Evolutionary conservation across 2,329 filamentous ascomycete genomes (phyloP).

Genomic region (Sporothrix inflata): DNA sequence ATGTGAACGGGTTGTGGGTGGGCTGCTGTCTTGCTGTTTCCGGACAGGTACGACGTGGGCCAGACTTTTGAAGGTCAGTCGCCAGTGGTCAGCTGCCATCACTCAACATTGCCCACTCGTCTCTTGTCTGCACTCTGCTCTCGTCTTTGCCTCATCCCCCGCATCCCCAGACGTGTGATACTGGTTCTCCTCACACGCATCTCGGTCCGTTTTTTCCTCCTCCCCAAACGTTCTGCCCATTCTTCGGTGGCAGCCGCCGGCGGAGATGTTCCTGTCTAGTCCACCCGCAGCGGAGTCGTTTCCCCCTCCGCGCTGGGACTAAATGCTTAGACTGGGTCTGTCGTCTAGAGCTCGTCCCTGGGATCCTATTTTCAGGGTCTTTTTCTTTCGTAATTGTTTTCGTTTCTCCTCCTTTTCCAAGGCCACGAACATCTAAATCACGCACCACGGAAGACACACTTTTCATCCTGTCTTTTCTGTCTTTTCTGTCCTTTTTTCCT

Average conservation of each 20-base stretch:
- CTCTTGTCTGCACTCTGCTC: not conserved
- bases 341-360: not conserved
- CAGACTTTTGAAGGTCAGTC: too few species aligned
- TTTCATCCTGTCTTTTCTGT: not conserved
- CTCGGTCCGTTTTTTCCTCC: conserved; percentile 3
- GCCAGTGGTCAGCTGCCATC: not conserved
- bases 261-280: conserved; percentile 6
- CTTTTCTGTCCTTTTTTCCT: not conserved
- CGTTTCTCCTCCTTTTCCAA: not conserved
- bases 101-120: not conserved
- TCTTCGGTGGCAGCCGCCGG: conserved; percentile 3
- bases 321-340: not conserved
- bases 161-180: conserved; percentile 1
- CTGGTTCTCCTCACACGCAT: not conserved
- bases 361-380: not conserved
- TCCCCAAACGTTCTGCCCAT: not conserved
- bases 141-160: not conserved
- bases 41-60: too few species aligned
- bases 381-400: not conserved
- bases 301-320: not conserved
- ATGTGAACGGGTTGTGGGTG: not conserved
- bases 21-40: not conserved
- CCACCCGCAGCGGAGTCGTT: conserved; percentile 8
- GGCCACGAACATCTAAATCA: not conserved
- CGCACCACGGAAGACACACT: not conserved